These are phyloP conservation scores for Xylaria hypoxylon DNA, from an alignment of 2,329 filamentous ascomycete species.

Conservation along the genomic window DNA sequence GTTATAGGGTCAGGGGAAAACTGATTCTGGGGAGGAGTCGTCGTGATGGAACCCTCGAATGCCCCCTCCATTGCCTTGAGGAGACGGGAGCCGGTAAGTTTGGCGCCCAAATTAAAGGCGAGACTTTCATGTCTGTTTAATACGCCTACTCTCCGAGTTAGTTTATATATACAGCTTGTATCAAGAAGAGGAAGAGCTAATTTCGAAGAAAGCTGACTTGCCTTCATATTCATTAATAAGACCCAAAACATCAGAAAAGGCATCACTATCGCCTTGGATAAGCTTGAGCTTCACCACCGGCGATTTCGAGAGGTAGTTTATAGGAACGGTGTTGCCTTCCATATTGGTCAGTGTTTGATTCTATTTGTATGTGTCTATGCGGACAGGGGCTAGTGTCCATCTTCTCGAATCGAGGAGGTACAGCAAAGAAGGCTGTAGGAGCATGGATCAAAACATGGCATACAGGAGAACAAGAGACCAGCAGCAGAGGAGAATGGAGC, in stretches of 20 bases:
- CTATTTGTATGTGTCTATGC: slow-evolving; percentile 15
- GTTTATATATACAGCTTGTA: slow-evolving; percentile 17
- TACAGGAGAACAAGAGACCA: slow-evolving; percentile 18
- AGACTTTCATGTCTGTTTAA: slow-evolving; percentile 88
- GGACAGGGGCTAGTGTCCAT: slow-evolving; percentile 23
- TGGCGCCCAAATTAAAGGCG: slow-evolving; percentile 85
- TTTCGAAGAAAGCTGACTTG: slow-evolving; percentile 46
- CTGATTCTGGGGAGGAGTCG: slow-evolving; percentile 65
- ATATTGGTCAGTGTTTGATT: slow-evolving; percentile 40
- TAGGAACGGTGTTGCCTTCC: slow-evolving; percentile 54
- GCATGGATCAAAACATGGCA: slow-evolving; percentile 21
- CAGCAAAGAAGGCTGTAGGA: slow-evolving; percentile 16
- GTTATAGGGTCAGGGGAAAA: slow-evolving; percentile 68
- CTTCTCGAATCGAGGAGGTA: slow-evolving; percentile 8
- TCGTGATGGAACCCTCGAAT: slow-evolving; percentile 82
- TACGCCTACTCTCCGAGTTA: slow-evolving; percentile 64
- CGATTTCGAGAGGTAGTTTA: slow-evolving; percentile 66
- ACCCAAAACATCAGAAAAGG: slow-evolving; percentile 77
- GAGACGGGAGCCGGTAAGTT: slow-evolving; percentile 82
- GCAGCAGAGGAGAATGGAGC: slow-evolving; percentile 23
- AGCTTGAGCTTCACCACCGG: slow-evolving; percentile 60
- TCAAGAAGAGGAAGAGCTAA: slow-evolving; percentile 8
- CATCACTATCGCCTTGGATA: slow-evolving; percentile 70
- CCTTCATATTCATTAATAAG: slow-evolving; percentile 83
- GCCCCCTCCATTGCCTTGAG: slow-evolving; percentile 87